These are phyloP conservation scores for Termitomyces sp. DNA, from an alignment of 768 basidiomycete genomes.

Conservation along the genomic window DNA sequence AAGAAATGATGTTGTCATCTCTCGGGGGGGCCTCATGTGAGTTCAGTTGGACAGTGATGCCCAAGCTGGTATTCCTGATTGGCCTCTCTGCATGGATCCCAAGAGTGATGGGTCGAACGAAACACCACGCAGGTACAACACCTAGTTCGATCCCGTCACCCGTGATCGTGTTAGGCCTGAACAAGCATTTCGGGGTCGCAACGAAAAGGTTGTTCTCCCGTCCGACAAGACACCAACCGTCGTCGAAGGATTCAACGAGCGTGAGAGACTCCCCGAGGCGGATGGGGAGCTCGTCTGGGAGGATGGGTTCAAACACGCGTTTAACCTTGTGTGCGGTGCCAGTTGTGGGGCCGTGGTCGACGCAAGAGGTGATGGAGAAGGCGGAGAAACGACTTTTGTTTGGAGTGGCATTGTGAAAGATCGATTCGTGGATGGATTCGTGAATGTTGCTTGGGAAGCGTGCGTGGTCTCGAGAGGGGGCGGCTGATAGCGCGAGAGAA, in stretches of 20 bases:
- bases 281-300: conserved; percentile 69
- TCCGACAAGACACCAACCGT: conserved; percentile 76
- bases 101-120: conserved; percentile 56
- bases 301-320: conserved; percentile 61
- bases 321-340: conserved; percentile 48
- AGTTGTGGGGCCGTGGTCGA: conserved; percentile 23
- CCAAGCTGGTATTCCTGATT: conserved; percentile 56
- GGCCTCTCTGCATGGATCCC: conserved; percentile 60
- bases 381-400: conserved; percentile 32
- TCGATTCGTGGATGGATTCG: conserved; percentile 17
- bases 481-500: conserved; percentile 29
- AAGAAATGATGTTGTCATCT: conserved; percentile 54
- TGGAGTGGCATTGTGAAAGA: conserved; percentile 19
- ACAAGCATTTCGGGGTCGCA: conserved; percentile 31
- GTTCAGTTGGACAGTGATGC: conserved; percentile 53
- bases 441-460: conserved; percentile 11
- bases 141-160: conserved; percentile 56
- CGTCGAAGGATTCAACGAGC: conserved; percentile 64
- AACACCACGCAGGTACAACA: conserved; percentile 73
- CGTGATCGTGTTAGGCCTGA: conserved; percentile 23
- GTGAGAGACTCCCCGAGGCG: conserved; percentile 53
- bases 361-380: conserved; percentile 30
- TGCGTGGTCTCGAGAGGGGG: conserved; percentile 2
- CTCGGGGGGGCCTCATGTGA: conserved; percentile 32
- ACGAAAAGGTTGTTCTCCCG: conserved; percentile 35